A percentile compares a stretch with the other conserved stretches of the same genome.
These are phyloP conservation scores for Sonneratia caseolaris DNA, from an alignment of 345 rosid species.

Conservation along the genomic window DNA sequence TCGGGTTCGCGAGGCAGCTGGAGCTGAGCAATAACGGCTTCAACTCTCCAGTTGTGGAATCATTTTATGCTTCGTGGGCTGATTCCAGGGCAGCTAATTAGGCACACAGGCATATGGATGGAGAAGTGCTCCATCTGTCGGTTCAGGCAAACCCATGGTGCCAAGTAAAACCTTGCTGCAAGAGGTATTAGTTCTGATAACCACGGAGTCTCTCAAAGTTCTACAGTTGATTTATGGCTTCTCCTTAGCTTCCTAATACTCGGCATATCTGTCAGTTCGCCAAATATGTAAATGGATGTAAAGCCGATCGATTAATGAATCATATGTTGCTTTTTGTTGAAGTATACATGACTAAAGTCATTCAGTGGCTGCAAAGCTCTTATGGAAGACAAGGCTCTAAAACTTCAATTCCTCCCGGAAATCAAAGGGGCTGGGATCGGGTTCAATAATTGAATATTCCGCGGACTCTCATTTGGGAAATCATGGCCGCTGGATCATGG, in stretches of 20 bases:
- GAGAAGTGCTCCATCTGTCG: constrained; percentile 48
- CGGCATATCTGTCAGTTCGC: background rate
- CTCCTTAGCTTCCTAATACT: background rate
- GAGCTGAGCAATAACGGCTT: constrained; percentile 61
- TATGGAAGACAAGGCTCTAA: too few species aligned
- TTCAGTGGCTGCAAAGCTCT: too few species aligned
- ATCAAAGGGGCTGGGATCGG: too few species aligned
- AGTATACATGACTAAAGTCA: too few species aligned
- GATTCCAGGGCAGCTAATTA: constrained; percentile 25
- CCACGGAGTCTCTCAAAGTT: background rate
- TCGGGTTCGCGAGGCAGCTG: constrained; percentile 50
- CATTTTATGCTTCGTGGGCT: constrained; percentile 57
- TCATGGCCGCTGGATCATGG: too few species aligned
- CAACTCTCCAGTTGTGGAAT: constrained; percentile 30
- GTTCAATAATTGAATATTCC: too few species aligned
- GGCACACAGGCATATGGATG: constrained; percentile 48
- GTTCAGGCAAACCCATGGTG: constrained; percentile 47
- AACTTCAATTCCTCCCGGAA: too few species aligned
- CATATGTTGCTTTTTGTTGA: too few species aligned
- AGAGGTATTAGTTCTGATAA: constrained; percentile 30
- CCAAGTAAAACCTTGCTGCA: constrained; percentile 58
- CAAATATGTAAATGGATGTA: background rate
- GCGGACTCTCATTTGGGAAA: too few species aligned
- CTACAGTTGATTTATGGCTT: background rate
- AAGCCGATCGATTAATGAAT: too few species aligned